phyloP scores from a whole-genome alignment of 257 asterid genomes.

The Salvia miltiorrhiza region DNA sequence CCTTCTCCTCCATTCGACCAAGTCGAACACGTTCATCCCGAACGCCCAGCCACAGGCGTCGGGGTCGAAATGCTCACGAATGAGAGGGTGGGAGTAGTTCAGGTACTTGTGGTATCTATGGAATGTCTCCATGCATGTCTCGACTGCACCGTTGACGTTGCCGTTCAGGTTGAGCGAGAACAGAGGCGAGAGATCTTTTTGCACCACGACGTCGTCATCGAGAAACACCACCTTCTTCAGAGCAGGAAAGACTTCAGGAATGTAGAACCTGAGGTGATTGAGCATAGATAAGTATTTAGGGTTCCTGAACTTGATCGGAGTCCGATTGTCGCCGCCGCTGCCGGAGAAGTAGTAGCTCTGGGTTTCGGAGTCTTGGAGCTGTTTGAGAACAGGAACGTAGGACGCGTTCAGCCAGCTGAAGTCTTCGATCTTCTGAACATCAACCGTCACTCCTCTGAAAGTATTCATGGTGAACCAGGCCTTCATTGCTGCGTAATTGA shows the following conservation, averaged over 20 bases:
- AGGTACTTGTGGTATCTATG: constrained; percentile 65
- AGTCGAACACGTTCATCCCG: constrained; percentile 64
- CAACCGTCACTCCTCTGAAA: constrained; percentile 47
- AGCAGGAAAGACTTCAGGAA: constrained; percentile 59
- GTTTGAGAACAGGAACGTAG: constrained; percentile 65
- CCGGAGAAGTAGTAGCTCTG: constrained; percentile 70
- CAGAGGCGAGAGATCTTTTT: constrained; percentile 47
- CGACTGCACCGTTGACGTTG: constrained; percentile 66
- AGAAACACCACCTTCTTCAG: constrained; percentile 54
- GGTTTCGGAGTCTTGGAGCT: constrained; percentile 60
- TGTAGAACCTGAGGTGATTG: constrained; percentile 64
- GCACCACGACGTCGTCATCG: constrained; percentile 63
- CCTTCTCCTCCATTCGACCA: constrained; percentile 58
- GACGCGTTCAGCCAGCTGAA: constrained; percentile 62
- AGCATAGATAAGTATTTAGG: constrained; percentile 69
- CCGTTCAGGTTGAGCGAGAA: constrained; percentile 52
- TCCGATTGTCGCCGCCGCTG: constrained; percentile 39
- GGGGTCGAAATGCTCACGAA: constrained; percentile 60
- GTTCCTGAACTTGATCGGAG: constrained; percentile 66
- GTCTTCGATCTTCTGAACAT: constrained; percentile 54
- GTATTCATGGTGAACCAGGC: constrained; percentile 61
- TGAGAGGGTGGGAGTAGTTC: constrained; percentile 68
- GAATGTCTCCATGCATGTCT: constrained; percentile 66
- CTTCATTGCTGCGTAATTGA: constrained; percentile 60
- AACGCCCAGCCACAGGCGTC: constrained; percentile 75